Evolutionary conservation across 164 flowering plant species (phyloP), one percentile per base, ranked within the genome.

Genomic region (Kingdonia uniflora): DNA sequence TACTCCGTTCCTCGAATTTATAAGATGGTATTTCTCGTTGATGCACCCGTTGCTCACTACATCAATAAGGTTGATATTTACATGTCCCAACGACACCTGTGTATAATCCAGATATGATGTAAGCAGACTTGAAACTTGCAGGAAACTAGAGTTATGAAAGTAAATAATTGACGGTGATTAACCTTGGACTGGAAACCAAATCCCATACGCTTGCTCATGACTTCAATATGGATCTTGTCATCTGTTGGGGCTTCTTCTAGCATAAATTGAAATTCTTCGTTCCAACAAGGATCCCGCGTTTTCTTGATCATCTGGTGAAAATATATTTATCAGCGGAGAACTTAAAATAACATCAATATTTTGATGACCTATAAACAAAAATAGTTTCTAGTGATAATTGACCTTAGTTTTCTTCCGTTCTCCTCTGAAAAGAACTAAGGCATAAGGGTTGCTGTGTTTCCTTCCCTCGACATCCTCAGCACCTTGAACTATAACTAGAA

Each of bases 31-130:
- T 61, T 84, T 83, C 60, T 80, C 61, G 41, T 87, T 91, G 64
- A 87, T 81, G 16, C 95, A 77, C 10, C 92, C 87, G 37, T 91
- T 87, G 68, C 76, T 66, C 68, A 91, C 84, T 8, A 85, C 90
- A 65, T 91, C 98, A 6, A 19, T 58, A 1, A 87, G 82, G 56
- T 76, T 76, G 40, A 91, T 84, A 3, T 84, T 86, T 23, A 91
- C 88, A 55, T 79, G 72, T 6, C 98, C 98, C 58, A 91, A 56
- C 14, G 82, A 71, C 66, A 81, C 95, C 94, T 84, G 25, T 50
- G 55, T 25, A 16, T 56, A 10, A n/a, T 1, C 7, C n/a, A 41
- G 33, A 19, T 4, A 37, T 13, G 16, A 29, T 42, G 14, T 16
- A 26, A 19, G 20, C 17, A 13, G 11, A 23, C 17, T n/a, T n/a